These are phyloP conservation scores for Trametes sp. DNA, from an alignment of 1,284 basidiomycete genomes.

Conservation along the genomic window DNA sequence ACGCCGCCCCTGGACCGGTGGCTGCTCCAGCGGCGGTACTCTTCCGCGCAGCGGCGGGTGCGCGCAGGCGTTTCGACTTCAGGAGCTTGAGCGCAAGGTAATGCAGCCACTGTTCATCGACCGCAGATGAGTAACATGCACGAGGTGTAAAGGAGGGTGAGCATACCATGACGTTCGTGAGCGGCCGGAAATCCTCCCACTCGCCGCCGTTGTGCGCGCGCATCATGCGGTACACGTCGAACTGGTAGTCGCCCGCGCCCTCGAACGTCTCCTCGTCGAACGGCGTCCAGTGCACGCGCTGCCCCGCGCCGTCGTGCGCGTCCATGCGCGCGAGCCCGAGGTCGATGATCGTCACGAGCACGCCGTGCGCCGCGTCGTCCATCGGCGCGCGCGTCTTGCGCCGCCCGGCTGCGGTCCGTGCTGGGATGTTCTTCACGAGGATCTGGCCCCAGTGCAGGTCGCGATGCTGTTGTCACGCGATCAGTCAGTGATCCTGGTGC, in stretches of 20 bases:
- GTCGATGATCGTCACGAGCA: slow-evolving; percentile 90
- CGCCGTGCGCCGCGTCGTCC: slow-evolving; percentile 67
- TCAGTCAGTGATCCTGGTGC: background rate
- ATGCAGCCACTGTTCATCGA: slow-evolving; percentile 77
- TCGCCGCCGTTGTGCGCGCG: slow-evolving; percentile 58
- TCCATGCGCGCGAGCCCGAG: slow-evolving; percentile 91
- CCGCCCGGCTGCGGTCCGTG: slow-evolving; percentile 36
- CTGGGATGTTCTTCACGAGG: slow-evolving; percentile 70
- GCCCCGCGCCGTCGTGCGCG: slow-evolving; percentile 54
- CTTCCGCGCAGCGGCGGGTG: slow-evolving; percentile 48
- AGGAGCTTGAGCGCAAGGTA: slow-evolving; percentile 80
- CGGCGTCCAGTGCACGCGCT: slow-evolving; percentile 72
- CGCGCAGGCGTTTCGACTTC: slow-evolving; percentile 68
- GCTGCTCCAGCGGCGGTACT: slow-evolving; percentile 21
- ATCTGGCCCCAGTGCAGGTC: slow-evolving; percentile 99
- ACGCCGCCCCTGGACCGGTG: slow-evolving; percentile 39
- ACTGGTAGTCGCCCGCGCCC: slow-evolving; percentile 92
- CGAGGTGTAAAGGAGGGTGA: background rate
- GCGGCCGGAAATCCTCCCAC: slow-evolving; percentile 81
- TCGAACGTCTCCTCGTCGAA: slow-evolving; percentile 86
- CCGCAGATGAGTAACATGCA: too few species aligned
- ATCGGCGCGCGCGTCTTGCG: slow-evolving; percentile 47
- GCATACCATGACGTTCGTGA: slow-evolving; percentile 90
- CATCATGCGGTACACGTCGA: slow-evolving; percentile 95
- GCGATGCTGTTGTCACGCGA: slow-evolving; percentile 82